Percentiles rank a stretch among this genome's conserved stretches.
Conservation (phyloP, 2,329 filamentous ascomycete species). For the Pyrenochaeta sp. region DNA sequence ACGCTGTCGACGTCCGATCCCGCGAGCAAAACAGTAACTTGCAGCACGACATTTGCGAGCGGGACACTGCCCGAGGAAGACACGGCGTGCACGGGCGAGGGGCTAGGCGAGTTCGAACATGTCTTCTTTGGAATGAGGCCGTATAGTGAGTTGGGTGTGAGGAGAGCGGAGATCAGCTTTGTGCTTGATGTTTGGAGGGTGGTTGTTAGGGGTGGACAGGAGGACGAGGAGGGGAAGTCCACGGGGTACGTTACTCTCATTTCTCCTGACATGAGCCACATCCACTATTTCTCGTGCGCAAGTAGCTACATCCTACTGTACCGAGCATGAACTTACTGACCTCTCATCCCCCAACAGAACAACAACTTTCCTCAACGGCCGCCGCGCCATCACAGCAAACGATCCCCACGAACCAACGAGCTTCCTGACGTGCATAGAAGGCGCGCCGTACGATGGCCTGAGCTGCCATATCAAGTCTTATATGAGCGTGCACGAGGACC, state of each 20-base stretch:
- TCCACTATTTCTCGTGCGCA: no score
- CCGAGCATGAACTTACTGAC: no score
- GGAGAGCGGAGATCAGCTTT: conserved; percentile 17
- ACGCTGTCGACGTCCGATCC: background rate
- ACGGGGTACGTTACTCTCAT: conserved; percentile 2
- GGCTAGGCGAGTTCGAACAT: background rate
- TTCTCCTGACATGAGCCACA: no score
- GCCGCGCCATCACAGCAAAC: conserved; percentile 19
- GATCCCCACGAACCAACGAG: conserved; percentile 14
- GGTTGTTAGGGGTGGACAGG: no score
- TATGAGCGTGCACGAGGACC: conserved; percentile 15
- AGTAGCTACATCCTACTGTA: no score
- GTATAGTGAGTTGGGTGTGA: background rate
- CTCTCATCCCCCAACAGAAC: no score
- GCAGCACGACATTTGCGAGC: conserved; percentile 17
- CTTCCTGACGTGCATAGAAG: conserved; percentile 23
- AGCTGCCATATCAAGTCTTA: conserved; percentile 17
- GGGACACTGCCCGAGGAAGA: conserved; percentile 14
- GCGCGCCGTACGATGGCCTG: conserved; percentile 22
- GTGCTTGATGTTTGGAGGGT: conserved; percentile 4
- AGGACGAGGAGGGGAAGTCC: background rate
- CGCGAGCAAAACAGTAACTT: conserved; percentile 3
- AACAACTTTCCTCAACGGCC: conserved; percentile 3
- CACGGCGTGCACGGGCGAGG: background rate
- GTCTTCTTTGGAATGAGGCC: conserved; percentile 6